phyloP scores from a whole-genome alignment of 805 yeast species.

The Yarrowia sp. region DNA sequence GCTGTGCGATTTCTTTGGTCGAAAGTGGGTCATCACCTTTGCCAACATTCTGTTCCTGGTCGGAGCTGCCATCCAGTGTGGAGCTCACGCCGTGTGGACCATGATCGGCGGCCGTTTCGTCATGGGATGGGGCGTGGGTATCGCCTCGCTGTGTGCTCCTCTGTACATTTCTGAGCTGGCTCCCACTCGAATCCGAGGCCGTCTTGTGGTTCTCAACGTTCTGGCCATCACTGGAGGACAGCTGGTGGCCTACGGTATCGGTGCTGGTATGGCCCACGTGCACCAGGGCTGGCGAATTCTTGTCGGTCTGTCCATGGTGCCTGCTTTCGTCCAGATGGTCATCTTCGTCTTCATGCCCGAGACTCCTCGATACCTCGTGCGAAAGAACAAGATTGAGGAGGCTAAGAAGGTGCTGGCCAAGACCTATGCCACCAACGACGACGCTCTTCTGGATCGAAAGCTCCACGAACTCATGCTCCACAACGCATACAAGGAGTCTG shows the following conservation, averaged over 20 bases:
- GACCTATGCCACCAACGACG: constrained; percentile 69
- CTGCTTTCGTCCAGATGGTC: constrained; percentile 77
- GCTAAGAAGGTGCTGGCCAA: constrained; percentile 72
- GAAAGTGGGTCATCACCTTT: constrained; percentile 81
- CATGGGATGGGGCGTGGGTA: constrained; percentile 96
- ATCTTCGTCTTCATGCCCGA: constrained; percentile 90
- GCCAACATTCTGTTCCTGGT: constrained; percentile 82
- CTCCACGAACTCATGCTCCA: constrained; percentile 65
- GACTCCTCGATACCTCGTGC: constrained; percentile 88
- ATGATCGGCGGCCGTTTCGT: constrained; percentile 92
- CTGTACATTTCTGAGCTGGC: constrained; percentile 90
- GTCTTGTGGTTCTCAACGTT: constrained; percentile 86
- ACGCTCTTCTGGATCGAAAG: constrained; percentile 68
- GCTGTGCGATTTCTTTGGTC: constrained; percentile 81
- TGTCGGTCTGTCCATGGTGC: constrained; percentile 89
- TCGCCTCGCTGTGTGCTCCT: constrained; percentile 94
- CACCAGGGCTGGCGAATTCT: constrained; percentile 90
- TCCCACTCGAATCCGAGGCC: constrained; percentile 88
- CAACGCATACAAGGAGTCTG: constrained; percentile 40
- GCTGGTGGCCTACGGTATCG: constrained; percentile 89
- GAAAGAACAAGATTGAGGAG: constrained; percentile 66
- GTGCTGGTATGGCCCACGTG: constrained; percentile 72
- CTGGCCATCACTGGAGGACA: constrained; percentile 95
- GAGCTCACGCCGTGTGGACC: constrained; percentile 81
- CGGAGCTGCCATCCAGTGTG: constrained; percentile 86